Evolutionary conservation across 1,284 basidiomycete genomes (phyloP).

Genomic region (Sanguinoderma infundibulare): DNA sequence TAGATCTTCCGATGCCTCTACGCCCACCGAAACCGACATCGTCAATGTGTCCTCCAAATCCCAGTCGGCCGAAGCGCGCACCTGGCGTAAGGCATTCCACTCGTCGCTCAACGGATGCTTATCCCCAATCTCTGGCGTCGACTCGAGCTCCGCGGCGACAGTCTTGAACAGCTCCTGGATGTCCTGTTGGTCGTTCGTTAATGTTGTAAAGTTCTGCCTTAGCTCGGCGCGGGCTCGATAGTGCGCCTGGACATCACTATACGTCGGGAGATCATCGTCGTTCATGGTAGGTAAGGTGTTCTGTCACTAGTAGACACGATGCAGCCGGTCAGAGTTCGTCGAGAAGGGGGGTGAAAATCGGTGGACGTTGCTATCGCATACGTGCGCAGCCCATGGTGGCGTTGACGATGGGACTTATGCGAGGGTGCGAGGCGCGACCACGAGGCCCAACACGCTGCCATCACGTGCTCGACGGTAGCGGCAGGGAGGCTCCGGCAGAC

Average conservation of each 20-base stretch:
- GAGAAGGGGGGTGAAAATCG: background rate
- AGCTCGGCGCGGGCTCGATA: conserved; percentile 21
- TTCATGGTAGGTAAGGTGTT: background rate
- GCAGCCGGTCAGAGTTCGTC: background rate
- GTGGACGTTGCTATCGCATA: background rate
- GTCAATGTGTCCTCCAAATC: background rate
- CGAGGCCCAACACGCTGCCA: background rate
- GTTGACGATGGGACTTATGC: background rate
- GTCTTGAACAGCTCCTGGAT: conserved; percentile 33
- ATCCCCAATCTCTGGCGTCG: conserved; percentile 33
- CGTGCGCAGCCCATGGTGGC: background rate
- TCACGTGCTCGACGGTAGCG: background rate
- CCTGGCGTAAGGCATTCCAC: conserved; percentile 31
- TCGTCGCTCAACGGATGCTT: conserved; percentile 27
- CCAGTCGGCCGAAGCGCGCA: conserved; percentile 6
- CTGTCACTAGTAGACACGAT: background rate
- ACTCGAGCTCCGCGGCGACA: conserved; percentile 31
- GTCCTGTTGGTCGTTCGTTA: conserved; percentile 33
- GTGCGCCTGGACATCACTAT: conserved; percentile 23
- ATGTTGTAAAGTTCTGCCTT: conserved; percentile 29
- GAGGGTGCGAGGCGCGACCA: background rate
- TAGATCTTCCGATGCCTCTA: conserved; percentile 32
- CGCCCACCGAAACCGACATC: background rate
- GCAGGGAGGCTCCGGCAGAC: too few species aligned
- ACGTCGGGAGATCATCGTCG: conserved; percentile 17